Conservation (phyloP, 169 alveolate species). For the Plasmodium coatneyi region DNA sequence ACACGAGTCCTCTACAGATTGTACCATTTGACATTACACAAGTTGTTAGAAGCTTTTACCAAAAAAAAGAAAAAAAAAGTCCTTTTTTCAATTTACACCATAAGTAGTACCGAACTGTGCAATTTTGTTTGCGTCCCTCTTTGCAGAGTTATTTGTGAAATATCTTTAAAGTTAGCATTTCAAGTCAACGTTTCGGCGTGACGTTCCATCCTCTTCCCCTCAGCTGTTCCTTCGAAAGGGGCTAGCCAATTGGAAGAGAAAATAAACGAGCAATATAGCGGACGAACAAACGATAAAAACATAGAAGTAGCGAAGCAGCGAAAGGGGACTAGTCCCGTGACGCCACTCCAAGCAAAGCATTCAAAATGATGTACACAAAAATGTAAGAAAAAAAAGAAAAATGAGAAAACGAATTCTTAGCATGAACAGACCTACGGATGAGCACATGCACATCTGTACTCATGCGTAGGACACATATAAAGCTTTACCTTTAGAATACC, state of each 20-base stretch:
- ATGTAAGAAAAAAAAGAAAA: background rate
- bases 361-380: background rate
- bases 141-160: background rate
- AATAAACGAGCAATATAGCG: background rate
- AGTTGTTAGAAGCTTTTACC: background rate
- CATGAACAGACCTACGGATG: background rate
- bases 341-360: background rate
- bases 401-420: background rate
- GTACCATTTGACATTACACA: background rate
- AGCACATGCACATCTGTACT: background rate
- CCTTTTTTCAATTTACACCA: background rate
- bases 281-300: background rate
- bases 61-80: background rate
- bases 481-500: background rate
- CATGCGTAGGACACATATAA: background rate
- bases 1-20: background rate
- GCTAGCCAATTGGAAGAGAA: background rate
- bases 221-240: background rate
- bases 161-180: background rate
- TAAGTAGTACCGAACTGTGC: background rate
- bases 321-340: background rate
- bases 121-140: background rate
- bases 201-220: background rate
- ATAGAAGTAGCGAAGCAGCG: background rate
- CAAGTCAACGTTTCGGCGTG: background rate